A percentile compares a stretch with the other conserved stretches of the same genome.
phyloP scores from a whole-genome alignment of 768 basidiomycete species.

The Suillus clintonianus region DNA sequence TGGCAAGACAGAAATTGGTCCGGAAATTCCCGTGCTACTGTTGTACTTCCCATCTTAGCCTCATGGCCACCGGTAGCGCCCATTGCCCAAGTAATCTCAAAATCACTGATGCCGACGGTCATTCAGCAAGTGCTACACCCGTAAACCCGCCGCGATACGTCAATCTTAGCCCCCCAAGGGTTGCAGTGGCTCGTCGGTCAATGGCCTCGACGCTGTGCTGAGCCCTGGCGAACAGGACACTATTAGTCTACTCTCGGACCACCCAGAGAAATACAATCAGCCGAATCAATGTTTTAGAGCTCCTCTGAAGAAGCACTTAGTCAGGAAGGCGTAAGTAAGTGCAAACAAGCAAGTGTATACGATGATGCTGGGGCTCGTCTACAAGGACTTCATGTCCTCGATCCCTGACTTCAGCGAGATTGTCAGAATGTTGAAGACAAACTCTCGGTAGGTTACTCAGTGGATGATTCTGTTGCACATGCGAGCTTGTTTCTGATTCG shows the following conservation, averaged over 20 bases:
- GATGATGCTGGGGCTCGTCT: not conserved
- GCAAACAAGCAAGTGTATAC: not conserved
- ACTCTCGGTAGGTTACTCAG: not conserved
- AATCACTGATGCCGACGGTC: not conserved
- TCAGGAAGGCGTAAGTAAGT: not conserved
- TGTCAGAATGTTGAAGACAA: not conserved
- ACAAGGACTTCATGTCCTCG: not conserved
- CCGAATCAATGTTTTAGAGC: not conserved
- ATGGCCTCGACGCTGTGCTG: not conserved
- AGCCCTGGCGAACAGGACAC: not conserved
- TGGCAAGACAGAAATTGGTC: slow-evolving; percentile 2
- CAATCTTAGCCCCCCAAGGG: not conserved
- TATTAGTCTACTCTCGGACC: not conserved
- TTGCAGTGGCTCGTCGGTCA: not conserved
- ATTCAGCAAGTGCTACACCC: not conserved
- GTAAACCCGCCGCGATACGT: not conserved
- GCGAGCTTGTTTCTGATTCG: not conserved
- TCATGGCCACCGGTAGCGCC: not conserved
- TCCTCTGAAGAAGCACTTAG: not conserved
- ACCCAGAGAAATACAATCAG: not conserved
- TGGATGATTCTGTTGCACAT: not conserved
- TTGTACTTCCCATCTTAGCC: too few relatives aligned
- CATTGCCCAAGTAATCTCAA: not conserved
- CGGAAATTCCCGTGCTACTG: slow-evolving; percentile 4
- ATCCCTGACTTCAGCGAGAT: too few relatives aligned